Evolutionary conservation across 2,329 filamentous ascomycete genomes (phyloP).

Genomic region (Raffaelea albimanens): DNA sequence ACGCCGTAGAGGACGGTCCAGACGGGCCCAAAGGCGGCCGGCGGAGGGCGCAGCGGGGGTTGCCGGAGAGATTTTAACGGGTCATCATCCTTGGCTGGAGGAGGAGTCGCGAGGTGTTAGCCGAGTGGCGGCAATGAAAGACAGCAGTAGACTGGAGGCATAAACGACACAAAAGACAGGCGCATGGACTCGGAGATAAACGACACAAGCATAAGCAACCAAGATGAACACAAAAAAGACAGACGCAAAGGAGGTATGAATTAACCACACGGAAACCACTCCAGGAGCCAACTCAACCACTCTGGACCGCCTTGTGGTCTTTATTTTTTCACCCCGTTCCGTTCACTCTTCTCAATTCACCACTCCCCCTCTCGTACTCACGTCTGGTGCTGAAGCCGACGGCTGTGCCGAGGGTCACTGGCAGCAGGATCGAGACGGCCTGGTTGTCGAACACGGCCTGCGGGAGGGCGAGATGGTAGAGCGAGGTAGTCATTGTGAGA

Average conservation of each 20-base stretch:
- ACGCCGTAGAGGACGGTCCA: constrained; percentile 60
- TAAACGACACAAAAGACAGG: too few species aligned
- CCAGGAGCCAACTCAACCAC: too few species aligned
- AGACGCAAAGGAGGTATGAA: too few species aligned
- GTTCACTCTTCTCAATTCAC: neutral
- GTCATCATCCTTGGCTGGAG: constrained; percentile 8
- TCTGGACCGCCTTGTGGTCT: neutral
- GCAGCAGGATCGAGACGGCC: constrained; percentile 65
- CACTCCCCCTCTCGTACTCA: constrained; percentile 30
- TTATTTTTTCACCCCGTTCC: neutral
- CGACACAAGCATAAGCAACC: too few species aligned
- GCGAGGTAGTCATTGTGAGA: constrained; percentile 62
- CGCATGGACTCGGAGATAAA: too few species aligned
- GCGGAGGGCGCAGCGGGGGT: constrained; percentile 51
- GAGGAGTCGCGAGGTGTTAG: too few species aligned
- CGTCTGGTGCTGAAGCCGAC: constrained; percentile 61
- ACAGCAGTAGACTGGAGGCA: too few species aligned
- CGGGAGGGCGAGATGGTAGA: constrained; percentile 70
- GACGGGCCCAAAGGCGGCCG: constrained; percentile 52
- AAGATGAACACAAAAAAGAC: too few species aligned
- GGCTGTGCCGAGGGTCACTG: constrained; percentile 62
- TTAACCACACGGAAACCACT: too few species aligned
- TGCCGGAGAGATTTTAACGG: constrained; percentile 53
- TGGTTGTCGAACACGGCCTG: constrained; percentile 61
- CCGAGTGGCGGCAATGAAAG: too few species aligned